These are phyloP conservation scores for Neotropicomus parvogracilis DNA, from an alignment of 1,284 basidiomycete species.

Conservation along the genomic window DNA sequence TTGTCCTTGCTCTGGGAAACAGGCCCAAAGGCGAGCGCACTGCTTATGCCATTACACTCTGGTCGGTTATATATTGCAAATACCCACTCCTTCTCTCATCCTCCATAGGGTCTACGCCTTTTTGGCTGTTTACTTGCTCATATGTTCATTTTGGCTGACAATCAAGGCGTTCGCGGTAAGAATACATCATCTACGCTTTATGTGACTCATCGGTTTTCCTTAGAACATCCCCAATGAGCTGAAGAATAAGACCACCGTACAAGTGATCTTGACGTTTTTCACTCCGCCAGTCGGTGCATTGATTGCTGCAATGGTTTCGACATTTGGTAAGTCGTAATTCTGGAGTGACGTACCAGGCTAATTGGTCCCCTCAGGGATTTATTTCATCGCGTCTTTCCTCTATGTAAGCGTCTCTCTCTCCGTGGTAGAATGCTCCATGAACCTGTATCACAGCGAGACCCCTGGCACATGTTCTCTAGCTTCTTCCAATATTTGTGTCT, in stretches of 20 bases:
- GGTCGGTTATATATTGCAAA: slow-evolving; percentile 40
- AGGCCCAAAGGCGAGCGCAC: slow-evolving; percentile 90
- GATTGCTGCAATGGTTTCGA: slow-evolving; percentile 85
- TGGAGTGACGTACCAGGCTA: background rate
- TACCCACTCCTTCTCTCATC: slow-evolving; percentile 14
- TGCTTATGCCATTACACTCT: slow-evolving; percentile 80
- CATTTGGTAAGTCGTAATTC: slow-evolving; percentile 56
- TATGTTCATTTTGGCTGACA: slow-evolving; percentile 85
- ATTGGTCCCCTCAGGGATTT: slow-evolving; percentile 54
- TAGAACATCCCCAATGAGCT: slow-evolving; percentile 57
- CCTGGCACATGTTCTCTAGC: slow-evolving; percentile 98
- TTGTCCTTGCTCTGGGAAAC: slow-evolving; percentile 93
- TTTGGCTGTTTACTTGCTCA: slow-evolving; percentile 74
- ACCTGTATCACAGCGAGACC: slow-evolving; percentile 67
- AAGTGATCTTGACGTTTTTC: slow-evolving; percentile 60
- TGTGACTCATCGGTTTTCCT: slow-evolving; percentile 3
- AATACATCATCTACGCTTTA: background rate
- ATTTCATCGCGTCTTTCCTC: slow-evolving; percentile 81
- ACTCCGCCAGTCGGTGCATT: slow-evolving; percentile 76
- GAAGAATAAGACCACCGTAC: slow-evolving; percentile 42
- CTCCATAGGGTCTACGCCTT: slow-evolving; percentile 70
- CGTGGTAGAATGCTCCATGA: background rate
- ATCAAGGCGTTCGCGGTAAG: slow-evolving; percentile 71
- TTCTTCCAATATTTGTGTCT: slow-evolving; percentile 90
- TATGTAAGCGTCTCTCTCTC: slow-evolving; percentile 58